phyloP scores from a whole-genome alignment of 371 early-diverging fungal genomes.

The Mucor piriformis region DNA sequence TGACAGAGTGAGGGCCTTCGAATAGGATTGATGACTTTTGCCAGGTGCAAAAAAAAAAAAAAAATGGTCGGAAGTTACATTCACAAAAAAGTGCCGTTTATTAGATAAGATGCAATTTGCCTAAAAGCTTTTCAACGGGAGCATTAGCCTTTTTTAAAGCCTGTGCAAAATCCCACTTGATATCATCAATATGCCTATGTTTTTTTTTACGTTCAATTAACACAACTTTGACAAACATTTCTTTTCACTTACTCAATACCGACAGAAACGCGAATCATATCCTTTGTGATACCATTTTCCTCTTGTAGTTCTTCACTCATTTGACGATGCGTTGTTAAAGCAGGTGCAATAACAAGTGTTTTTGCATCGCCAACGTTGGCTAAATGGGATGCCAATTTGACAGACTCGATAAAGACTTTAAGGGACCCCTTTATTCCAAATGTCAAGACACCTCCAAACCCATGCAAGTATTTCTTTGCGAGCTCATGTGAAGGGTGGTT shows the following conservation, averaged over 20 bases:
- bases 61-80: too few relatives aligned
- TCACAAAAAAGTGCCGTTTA: too few relatives aligned
- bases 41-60: too few relatives aligned
- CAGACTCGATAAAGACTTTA: slow-evolving; percentile 66
- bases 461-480: slow-evolving; percentile 78
- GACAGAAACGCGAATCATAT: slow-evolving; percentile 84
- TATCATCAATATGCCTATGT: slow-evolving; percentile 80
- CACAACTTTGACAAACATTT: too few relatives aligned
- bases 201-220: neutral
- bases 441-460: slow-evolving; percentile 84
- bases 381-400: slow-evolving; percentile 80
- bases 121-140: neutral
- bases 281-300: slow-evolving; percentile 77
- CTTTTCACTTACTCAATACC: slow-evolving; percentile 67
- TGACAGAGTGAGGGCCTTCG: too few relatives aligned
- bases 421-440: slow-evolving; percentile 78
- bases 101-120: neutral
- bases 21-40: too few relatives aligned
- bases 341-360: slow-evolving; percentile 84
- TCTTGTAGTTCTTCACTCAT: slow-evolving; percentile 77
- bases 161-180: slow-evolving; percentile 75
- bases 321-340: slow-evolving; percentile 86
- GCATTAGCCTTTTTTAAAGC: slow-evolving; percentile 39
- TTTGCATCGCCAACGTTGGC: slow-evolving; percentile 92
- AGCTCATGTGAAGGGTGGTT: slow-evolving; percentile 69